Evolutionary conservation across 1,284 basidiomycete species (phyloP), one percentile per base, ranked within the genome.

Genomic region (Trametes hirsuta): DNA sequence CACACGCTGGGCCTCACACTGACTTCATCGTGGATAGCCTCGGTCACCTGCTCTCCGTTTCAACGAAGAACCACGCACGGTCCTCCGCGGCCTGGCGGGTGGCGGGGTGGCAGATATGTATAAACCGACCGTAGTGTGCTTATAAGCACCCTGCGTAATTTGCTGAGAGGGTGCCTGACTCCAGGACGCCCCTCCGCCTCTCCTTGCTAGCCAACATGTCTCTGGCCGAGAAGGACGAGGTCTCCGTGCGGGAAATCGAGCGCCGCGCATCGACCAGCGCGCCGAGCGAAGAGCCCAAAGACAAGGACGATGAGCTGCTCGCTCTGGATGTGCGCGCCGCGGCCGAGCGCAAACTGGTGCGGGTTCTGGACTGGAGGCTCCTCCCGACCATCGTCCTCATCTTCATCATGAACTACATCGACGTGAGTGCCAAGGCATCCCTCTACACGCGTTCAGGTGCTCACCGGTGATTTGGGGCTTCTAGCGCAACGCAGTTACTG

Each of bases 351-450:
- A 59, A 53, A 25, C 65, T 75, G 4, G 71, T 75, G 14, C 77
- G 83, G 41, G 84, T 80, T 66, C 76, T 90, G 44, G 87, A 89
- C 64, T 72, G 73, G 56, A 76, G 87, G 42, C 71, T 89, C 1
- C 69, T 89, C 61, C 85, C 86, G 0, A 85, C 83, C 0, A 82
- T 89, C 55, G 78, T 84, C 47, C 45, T 86, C 35, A 85, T 89
- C 55, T 88, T 79, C 66, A 78, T 89, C 57, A 82, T 88, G 83
- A 89, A 89, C 66, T 88, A 86, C 65, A 87, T 88, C 52, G 85
- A 88, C 66, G 86, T 87, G 59, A 56, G 81, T 74, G 4, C 30
- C n/a, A 6, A 64, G 42, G 15, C 18, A 37, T 42, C 35, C 8
- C 40, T 30, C 48, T 44, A 40, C 39, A 52, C 53, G 45, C 21